These are phyloP conservation scores for Talaromyces proteolyticus DNA, from an alignment of 495 filamentous ascomycete genomes.

Conservation along the genomic window DNA sequence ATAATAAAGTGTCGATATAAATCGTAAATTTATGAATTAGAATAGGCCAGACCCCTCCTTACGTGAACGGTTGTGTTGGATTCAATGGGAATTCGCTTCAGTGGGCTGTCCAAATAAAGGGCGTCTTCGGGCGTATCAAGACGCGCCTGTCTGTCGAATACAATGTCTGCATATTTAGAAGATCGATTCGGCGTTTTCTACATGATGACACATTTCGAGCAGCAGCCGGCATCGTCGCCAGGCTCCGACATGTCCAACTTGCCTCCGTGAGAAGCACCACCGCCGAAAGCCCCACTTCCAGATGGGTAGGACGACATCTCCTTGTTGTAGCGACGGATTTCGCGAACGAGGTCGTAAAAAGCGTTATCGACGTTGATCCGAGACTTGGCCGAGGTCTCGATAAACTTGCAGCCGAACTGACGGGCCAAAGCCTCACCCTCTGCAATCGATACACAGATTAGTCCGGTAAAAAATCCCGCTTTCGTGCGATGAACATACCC, in stretches of 20 bases:
- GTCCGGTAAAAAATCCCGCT: conserved; percentile 15
- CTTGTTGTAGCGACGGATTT: conserved; percentile 96
- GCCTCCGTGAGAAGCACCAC: conserved; percentile 51
- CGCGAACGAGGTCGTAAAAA: conserved; percentile 95
- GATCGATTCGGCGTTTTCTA: conserved; percentile 37
- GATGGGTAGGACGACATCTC: conserved; percentile 84
- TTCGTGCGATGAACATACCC: conserved; percentile 52
- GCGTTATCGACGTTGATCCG: conserved; percentile 97
- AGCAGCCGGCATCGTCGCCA: conserved; percentile 71
- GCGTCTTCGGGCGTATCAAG: conserved; percentile 16
- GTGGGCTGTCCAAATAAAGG: not conserved
- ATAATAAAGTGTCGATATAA: not conserved
- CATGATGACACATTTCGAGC: conserved; percentile 85
- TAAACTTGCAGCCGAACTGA: conserved; percentile 92
- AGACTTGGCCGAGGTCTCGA: conserved; percentile 97
- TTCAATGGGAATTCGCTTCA: not conserved
- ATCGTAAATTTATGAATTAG: not conserved
- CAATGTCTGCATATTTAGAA: no score
- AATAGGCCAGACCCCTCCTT: not conserved
- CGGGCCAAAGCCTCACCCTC: conserved; percentile 85
- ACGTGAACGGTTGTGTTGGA: not conserved
- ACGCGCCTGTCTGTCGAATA: no score
- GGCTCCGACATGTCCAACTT: conserved; percentile 77
- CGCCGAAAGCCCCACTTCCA: conserved; percentile 54
- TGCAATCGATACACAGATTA: conserved; percentile 29